Base-by-base conservation (phyloP, 1,139 yeast genomes). In the Geotrichum siamense region DNA sequence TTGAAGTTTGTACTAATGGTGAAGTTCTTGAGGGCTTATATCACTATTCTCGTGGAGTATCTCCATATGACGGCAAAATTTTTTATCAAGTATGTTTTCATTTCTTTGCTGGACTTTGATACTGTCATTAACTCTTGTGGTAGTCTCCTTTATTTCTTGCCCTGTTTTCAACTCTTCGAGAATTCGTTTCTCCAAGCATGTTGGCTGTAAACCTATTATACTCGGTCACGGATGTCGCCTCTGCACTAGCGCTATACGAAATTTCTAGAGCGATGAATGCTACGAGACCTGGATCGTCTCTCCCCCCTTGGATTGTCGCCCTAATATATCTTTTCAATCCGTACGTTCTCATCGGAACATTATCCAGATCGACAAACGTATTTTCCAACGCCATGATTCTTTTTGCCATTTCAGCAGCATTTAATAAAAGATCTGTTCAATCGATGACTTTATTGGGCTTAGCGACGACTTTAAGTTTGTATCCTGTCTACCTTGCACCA, bases 31-130 rank as follows among this genome's bases (percentile, higher is more conserved):
- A 91, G 61, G 96, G 96, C 8, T 70, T 86, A 38, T 87, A 75
- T 58, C 74, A 84, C 50, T 64, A 76, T 46, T 36, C 70, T n/a
- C 74, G 78, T 51, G 71, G 72, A 12, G 69, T 82, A 39, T 73
- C 80, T 48, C 77, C 89, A 4, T 89, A 87, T 56, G 78, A 77
- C 48, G 94, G 95, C 16, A 94, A 95, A 1, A 79, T 85, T 25
- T 85, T 82, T 39, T 93, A 87, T 60, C 94, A 86, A 16, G 45
- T 42, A 38, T 19, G 45, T 27, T 20, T 2, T 8, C 10, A 23
- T 6, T 10, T 8, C 10, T 6, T 8, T 23, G 26, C 10, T 8
- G 26, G 10, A 8, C n/a, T 15, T 15, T 5, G 8, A 6, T 8
- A n/a, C 16, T 16, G 16, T 17, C 6, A 10, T 10, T 23, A 23